Evolutionary conservation across 2,329 filamentous ascomycete species (phyloP), one percentile per base, ranked within the genome.

Genomic region (Exophiala oligosperma): DNA sequence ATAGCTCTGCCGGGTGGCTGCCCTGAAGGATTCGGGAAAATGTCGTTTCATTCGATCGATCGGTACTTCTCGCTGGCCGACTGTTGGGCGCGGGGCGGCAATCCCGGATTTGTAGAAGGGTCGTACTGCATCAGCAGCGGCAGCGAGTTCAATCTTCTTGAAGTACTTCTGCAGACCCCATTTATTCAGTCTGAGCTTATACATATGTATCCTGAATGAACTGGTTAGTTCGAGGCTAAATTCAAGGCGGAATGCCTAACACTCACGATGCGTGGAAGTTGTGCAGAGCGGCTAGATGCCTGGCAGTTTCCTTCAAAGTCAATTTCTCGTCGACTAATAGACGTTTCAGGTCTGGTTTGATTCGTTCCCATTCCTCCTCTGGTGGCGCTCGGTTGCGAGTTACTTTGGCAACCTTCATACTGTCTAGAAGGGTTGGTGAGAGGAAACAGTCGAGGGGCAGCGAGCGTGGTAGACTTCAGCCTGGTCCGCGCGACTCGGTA

Each of bases 271-370:
- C 89, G 32, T 84, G 79, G 72, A 92, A 91, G 60, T 83, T 80
- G 75, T 88, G 79, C 58, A 81, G 77, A 58, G 75, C 76, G 63
- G 79, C 83, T 79, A 91, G 86, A 68, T 86, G 85, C 14, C 85
- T 79, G 77, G 89, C 87, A 35, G 93, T 87, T 64, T 92, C 84
- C 66, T 88, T 84, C 56, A 92, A 74, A 29, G 84, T 82, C 26
- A 49, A 53, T 11, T 84, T 84, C 73, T 93, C 86, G 57, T 86
- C 83, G 63, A 92, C 89, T 67, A 92, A 94, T 67, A 93, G 81
- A 63, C 83, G 81, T 70, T 83, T 84, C 74, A 84, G 86, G 61
- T 84, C 77, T 14, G 81, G 79, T 66, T 81, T 79, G 71, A 88
- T 88, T 57, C 83, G 84, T 56, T 84, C 81, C 86, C 85, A 88